Evolutionary conservation across 768 basidiomycete genomes (phyloP).

Genomic region (Podaxis sp.): DNA sequence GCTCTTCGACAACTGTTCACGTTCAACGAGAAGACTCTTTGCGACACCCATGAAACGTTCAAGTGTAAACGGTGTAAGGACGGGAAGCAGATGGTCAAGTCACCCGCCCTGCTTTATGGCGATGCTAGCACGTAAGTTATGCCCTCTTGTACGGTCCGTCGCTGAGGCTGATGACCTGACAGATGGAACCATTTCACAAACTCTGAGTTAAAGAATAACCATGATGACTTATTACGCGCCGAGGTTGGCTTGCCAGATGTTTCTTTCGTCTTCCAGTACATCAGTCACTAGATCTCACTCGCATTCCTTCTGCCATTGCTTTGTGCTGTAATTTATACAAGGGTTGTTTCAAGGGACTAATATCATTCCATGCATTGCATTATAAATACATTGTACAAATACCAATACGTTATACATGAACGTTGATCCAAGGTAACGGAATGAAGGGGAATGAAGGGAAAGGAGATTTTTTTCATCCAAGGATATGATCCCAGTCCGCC

Average conservation of each 20-base stretch:
- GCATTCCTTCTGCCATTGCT: slow-evolving; percentile 2
- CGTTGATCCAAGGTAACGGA: slow-evolving; percentile 15
- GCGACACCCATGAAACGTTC: slow-evolving; percentile 98
- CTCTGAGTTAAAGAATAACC: slow-evolving; percentile 81
- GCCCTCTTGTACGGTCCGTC: not conserved
- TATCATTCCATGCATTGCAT: slow-evolving; percentile 18
- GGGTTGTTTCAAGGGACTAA: slow-evolving; percentile 9
- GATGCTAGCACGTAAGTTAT: slow-evolving; percentile 92
- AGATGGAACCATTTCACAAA: slow-evolving; percentile 99
- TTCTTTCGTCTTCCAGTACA: slow-evolving; percentile 96
- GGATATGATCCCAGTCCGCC: slow-evolving; percentile 68
- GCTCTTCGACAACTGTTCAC: slow-evolving; percentile 87
- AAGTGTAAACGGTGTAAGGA: slow-evolving; percentile 92
- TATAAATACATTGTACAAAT: slow-evolving; percentile 18
- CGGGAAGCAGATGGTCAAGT: slow-evolving; percentile 80
- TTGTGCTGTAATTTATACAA: slow-evolving; percentile 4
- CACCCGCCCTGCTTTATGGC: slow-evolving; percentile 87
- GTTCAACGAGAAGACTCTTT: slow-evolving; percentile 83
- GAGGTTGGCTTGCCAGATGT: slow-evolving; percentile 84
- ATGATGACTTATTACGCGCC: slow-evolving; percentile 92
- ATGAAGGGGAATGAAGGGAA: not conserved
- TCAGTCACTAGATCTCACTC: slow-evolving; percentile 65
- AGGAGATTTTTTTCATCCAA: slow-evolving; percentile 37
- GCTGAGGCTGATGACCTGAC: not conserved
- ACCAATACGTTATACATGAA: slow-evolving; percentile 15